Evolutionary conservation across 2,329 filamentous ascomycete genomes (phyloP), one percentile per base, ranked within the genome.

Genomic region (Aspergillus eucalypticola): DNA sequence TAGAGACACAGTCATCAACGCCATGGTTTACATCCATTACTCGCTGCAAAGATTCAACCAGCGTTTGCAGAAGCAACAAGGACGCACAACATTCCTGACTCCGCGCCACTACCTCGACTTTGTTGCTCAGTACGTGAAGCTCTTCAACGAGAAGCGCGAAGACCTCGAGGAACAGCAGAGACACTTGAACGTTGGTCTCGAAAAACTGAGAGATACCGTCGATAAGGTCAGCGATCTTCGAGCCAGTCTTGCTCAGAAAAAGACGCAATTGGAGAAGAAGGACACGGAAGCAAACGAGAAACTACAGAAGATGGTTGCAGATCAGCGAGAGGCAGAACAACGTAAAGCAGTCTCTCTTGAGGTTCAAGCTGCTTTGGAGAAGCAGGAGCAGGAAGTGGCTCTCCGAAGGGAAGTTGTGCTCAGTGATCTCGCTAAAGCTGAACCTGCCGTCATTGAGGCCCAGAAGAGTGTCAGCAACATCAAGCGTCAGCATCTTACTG

Each of bases 1-100:
- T 75, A 88, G 95, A 64, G 92, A 97, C 75, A 87, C 93, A 3
- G 88, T 99, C 50, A 86, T 99, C 76, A 99, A 99, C 75, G 90
- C 93, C 0, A 99, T 99, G 95, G 96, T 99, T 2, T 96, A 96
- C 72, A 94, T 99, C 19, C 95, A 99, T 73, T 92, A 98, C 79
- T 99, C 95, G 2, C 81, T 99, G 52, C 91, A 94, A 64, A 85
- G 86, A 54, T 96, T 97, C 84, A 99, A 99, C 73, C 82, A 85
- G 67, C 93, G 92, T 70, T 82, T 99, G 23, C 86, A 90, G 64
- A 95, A 92, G 75, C 95, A 98, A 74, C 95, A 98, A 79, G 92
- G 91, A 76, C 92, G 90, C 77, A 85, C 90, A 29, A 98, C 95
- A 0, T 98, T 91, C 81, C 86, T 99, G 59, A 99, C 96, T 10